These are phyloP conservation scores for Aspergillus transmontanensis DNA, from an alignment of 2,329 filamentous ascomycete species.

Conservation along the genomic window DNA sequence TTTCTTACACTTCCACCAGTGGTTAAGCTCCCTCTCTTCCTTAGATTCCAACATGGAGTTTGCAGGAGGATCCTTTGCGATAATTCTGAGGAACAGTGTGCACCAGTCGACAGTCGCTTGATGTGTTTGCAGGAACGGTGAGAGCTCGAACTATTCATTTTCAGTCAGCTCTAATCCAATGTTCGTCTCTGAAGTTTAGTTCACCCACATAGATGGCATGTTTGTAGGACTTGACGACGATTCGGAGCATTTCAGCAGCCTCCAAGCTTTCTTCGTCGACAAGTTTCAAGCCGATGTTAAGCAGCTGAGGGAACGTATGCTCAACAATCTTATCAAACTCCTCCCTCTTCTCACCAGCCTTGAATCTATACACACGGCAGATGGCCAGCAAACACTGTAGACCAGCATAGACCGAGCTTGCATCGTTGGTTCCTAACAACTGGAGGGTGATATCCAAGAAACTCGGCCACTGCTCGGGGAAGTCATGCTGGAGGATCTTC, in stretches of 20 bases:
- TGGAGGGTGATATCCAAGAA: slow-evolving; percentile 93
- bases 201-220: slow-evolving; percentile 88
- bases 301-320: slow-evolving; percentile 82
- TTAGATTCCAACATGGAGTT: slow-evolving; percentile 77
- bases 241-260: slow-evolving; percentile 93
- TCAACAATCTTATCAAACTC: slow-evolving; percentile 96
- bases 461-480: slow-evolving; percentile 88
- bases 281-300: slow-evolving; percentile 84
- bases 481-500: slow-evolving; percentile 94
- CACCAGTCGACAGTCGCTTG: slow-evolving; percentile 92
- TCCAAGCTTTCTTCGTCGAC: slow-evolving; percentile 90
- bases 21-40: slow-evolving; percentile 85
- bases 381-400: slow-evolving; percentile 92
- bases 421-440: slow-evolving; percentile 83
- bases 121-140: slow-evolving; percentile 74
- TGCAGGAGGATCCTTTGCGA: slow-evolving; percentile 80
- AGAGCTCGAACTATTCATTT: slow-evolving; percentile 74
- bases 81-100: slow-evolving; percentile 87
- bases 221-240: slow-evolving; percentile 95
- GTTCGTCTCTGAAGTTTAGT: background rate
- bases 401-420: slow-evolving; percentile 85
- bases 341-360: slow-evolving; percentile 75
- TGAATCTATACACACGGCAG: slow-evolving; percentile 94
- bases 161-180: slow-evolving; percentile 30
- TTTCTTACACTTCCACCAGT: slow-evolving; percentile 99